These are phyloP conservation scores for Mycena metata DNA, from an alignment of 768 basidiomycete genomes.

Conservation along the genomic window DNA sequence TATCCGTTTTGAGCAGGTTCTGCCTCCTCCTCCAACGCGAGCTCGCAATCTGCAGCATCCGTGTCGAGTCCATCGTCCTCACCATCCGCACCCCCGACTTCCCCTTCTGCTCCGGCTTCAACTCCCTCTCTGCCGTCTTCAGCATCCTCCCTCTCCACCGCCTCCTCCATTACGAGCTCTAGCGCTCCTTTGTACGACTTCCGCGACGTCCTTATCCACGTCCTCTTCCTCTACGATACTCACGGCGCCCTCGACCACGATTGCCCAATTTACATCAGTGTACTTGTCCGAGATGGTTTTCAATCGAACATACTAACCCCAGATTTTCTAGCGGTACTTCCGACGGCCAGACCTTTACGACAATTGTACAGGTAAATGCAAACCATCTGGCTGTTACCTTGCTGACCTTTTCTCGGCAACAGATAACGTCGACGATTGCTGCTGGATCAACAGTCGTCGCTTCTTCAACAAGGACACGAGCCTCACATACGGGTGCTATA, in stretches of 20 bases:
- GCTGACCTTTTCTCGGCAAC: conserved; percentile 5
- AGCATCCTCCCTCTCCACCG: conserved; percentile 1
- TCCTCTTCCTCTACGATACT: conserved; percentile 32
- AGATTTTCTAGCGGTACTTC: conserved; percentile 25
- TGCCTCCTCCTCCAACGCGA: neutral
- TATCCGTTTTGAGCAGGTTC: neutral
- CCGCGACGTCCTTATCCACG: conserved; percentile 21
- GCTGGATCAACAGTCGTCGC: conserved; percentile 33
- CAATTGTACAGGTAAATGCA: conserved; percentile 27
- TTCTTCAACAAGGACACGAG: conserved; percentile 1
- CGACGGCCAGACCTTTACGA: conserved; percentile 31
- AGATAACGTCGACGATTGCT: conserved; percentile 31
- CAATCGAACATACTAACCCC: neutral
- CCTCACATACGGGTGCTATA: conserved; percentile 48
- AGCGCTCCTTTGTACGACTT: conserved; percentile 11
- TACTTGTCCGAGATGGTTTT: neutral
- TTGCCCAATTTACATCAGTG: neutral
- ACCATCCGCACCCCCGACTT: neutral
- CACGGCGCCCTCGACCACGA: conserved; percentile 24
- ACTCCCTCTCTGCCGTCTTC: conserved; percentile 1
- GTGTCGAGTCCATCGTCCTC: neutral
- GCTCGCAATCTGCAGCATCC: conserved; percentile 2
- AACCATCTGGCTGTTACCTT: neutral
- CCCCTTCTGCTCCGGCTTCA: conserved; percentile 9
- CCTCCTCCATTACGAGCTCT: conserved; percentile 1